phyloP scores from a whole-genome alignment of 1,139 yeast genomes.

The Geotrichum siamense region DNA sequence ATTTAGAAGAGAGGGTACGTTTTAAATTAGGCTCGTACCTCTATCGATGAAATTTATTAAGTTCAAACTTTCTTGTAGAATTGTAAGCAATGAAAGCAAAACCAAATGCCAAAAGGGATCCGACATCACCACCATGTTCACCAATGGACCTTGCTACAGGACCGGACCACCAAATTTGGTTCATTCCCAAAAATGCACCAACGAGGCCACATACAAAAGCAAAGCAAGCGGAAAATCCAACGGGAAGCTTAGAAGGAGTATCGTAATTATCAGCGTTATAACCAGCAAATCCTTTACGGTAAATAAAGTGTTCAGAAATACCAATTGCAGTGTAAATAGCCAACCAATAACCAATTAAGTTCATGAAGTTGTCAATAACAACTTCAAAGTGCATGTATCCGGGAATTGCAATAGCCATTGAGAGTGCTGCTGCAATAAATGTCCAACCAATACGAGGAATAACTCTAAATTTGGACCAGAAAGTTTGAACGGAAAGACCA shows the following conservation, averaged over 20 bases:
- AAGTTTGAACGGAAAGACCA: conserved; percentile 75
- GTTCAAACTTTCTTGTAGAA: too few relatives aligned
- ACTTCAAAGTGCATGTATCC: conserved; percentile 66
- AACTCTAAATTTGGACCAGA: conserved; percentile 61
- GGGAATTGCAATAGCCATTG: conserved; percentile 82
- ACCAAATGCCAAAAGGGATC: too few relatives aligned
- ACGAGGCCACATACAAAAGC: conserved; percentile 80
- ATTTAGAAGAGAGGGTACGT: too few relatives aligned
- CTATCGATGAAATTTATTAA: too few relatives aligned
- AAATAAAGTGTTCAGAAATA: conserved; percentile 71
- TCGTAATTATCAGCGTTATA: conserved; percentile 60
- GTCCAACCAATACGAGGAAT: conserved; percentile 84
- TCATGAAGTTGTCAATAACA: conserved; percentile 82
- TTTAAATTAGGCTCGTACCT: too few relatives aligned
- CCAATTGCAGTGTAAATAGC: conserved; percentile 73
- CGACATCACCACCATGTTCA: conserved; percentile 72
- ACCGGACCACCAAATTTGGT: conserved; percentile 77
- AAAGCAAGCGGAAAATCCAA: conserved; percentile 68
- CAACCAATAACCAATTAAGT: conserved; percentile 82
- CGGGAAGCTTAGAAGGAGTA: conserved; percentile 52
- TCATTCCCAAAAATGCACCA: conserved; percentile 82
- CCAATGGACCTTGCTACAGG: conserved; percentile 59
- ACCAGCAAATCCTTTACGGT: conserved; percentile 47
- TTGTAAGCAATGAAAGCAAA: too few relatives aligned
- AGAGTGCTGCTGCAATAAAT: conserved; percentile 60